phyloP scores from a whole-genome alignment of 352 stramenopile genomes.

The Phytopythium vexans region DNA sequence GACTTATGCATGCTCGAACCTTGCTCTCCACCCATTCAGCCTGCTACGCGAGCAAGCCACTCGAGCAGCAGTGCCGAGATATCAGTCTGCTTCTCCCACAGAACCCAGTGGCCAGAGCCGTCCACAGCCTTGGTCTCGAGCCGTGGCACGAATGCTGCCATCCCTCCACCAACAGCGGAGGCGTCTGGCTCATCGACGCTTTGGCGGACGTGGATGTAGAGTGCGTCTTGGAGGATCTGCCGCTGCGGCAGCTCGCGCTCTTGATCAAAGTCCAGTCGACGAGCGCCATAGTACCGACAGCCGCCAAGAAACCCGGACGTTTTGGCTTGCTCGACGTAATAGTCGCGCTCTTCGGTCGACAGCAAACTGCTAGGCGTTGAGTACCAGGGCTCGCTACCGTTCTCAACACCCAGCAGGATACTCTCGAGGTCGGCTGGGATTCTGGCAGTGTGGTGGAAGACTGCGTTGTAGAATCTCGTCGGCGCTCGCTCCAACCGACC shows the following conservation, averaged over 20 bases:
- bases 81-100: conserved; percentile 30
- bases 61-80: conserved; percentile 17
- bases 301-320: conserved; percentile 30
- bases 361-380: conserved; percentile 26
- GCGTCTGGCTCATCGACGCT: neutral
- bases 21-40: too few species aligned
- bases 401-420: conserved; percentile 14
- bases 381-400: conserved; percentile 14
- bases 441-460: conserved; percentile 28
- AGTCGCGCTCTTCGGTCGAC: conserved; percentile 31
- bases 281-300: conserved; percentile 34
- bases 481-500: conserved; percentile 17
- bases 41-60: conserved; percentile 19
- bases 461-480: conserved; percentile 26
- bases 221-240: conserved; percentile 22
- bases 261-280: conserved; percentile 38
- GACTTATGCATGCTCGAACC: too few species aligned
- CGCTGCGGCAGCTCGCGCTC: conserved; percentile 16
- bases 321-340: conserved; percentile 36
- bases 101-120: conserved; percentile 39
- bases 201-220: conserved; percentile 31
- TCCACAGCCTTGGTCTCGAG: conserved; percentile 29
- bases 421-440: conserved; percentile 2
- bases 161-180: conserved; percentile 27
- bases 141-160: conserved; percentile 28